A percentile compares a stretch with the other conserved stretches of the same genome.
phyloP scores from a whole-genome alignment of 2,329 filamentous ascomycete species.

The Xylaria sp. region DNA sequence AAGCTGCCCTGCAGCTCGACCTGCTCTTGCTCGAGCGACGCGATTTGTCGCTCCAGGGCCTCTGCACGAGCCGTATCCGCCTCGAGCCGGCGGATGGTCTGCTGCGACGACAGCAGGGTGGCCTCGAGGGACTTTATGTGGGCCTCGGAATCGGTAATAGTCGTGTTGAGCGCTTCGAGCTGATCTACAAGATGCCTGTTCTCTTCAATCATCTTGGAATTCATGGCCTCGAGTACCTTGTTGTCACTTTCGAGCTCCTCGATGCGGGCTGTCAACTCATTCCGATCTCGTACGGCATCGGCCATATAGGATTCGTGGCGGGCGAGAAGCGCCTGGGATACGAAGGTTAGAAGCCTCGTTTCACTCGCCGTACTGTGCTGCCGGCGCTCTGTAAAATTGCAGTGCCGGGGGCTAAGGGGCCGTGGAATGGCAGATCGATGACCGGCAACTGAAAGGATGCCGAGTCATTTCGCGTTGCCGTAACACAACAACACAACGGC shows the following conservation, averaged over 20 bases:
- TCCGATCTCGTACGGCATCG: slow-evolving; percentile 87
- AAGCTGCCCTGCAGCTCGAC: slow-evolving; percentile 75
- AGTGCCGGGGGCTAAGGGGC: slow-evolving; percentile 33
- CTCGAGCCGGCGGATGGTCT: slow-evolving; percentile 79
- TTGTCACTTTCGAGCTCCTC: slow-evolving; percentile 81
- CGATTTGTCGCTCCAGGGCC: slow-evolving; percentile 82
- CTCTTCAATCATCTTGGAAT: slow-evolving; percentile 82
- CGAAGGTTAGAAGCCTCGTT: slow-evolving; percentile 70
- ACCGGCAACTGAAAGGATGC: slow-evolving; percentile 14
- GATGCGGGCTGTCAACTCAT: slow-evolving; percentile 77
- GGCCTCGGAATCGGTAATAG: slow-evolving; percentile 81
- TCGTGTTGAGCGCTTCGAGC: slow-evolving; percentile 83
- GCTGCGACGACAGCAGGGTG: slow-evolving; percentile 80
- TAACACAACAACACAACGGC: neutral
- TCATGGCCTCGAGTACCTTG: slow-evolving; percentile 77
- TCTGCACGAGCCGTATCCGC: slow-evolving; percentile 78
- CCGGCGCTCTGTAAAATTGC: slow-evolving; percentile 20
- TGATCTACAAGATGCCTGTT: slow-evolving; percentile 85
- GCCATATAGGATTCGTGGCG: slow-evolving; percentile 95
- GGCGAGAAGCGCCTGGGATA: slow-evolving; percentile 84
- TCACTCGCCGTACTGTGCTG: slow-evolving; percentile 13
- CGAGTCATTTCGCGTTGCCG: slow-evolving; percentile 24
- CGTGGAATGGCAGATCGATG: slow-evolving; percentile 44
- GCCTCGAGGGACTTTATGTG: slow-evolving; percentile 82
- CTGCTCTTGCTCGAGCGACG: slow-evolving; percentile 84